Conservation (phyloP, 2,329 filamentous ascomycete genomes). For the Aspergillus sojae region DNA sequence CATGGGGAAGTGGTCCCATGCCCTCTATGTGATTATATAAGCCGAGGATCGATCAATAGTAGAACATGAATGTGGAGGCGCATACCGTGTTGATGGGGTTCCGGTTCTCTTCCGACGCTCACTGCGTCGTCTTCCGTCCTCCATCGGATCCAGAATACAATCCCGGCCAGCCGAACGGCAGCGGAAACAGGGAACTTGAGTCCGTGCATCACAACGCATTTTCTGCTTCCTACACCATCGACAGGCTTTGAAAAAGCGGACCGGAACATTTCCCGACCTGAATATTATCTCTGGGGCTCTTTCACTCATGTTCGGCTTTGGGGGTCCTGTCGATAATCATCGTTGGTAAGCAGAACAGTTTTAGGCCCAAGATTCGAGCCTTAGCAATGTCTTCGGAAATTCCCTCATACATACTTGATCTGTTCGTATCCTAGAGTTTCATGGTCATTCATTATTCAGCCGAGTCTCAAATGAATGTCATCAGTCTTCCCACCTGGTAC, state of each 20-base stretch:
- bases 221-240: conserved; percentile 40
- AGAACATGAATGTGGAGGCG: neutral
- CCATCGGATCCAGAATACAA: conserved; percentile 37
- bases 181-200: conserved; percentile 38
- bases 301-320: conserved; percentile 26
- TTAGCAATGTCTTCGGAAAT: neutral
- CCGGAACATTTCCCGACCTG: conserved; percentile 32
- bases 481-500: neutral
- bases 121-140: conserved; percentile 27
- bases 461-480: neutral
- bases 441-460: no score
- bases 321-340: neutral
- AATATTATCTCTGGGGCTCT: conserved; percentile 31
- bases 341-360: neutral
- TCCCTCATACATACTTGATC: no score
- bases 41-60: neutral
- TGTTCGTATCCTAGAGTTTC: no score
- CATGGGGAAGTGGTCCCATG: conserved; percentile 7
- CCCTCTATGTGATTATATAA: conserved; percentile 2
- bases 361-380: neutral
- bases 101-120: conserved; percentile 27
- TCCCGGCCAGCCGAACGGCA: conserved; percentile 37
- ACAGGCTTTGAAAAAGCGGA: conserved; percentile 40
- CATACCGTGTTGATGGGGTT: conserved; percentile 28
- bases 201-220: conserved; percentile 40